Conservation (phyloP, 2,329 filamentous ascomycete species). For the Fusarium buharicum region DNA sequence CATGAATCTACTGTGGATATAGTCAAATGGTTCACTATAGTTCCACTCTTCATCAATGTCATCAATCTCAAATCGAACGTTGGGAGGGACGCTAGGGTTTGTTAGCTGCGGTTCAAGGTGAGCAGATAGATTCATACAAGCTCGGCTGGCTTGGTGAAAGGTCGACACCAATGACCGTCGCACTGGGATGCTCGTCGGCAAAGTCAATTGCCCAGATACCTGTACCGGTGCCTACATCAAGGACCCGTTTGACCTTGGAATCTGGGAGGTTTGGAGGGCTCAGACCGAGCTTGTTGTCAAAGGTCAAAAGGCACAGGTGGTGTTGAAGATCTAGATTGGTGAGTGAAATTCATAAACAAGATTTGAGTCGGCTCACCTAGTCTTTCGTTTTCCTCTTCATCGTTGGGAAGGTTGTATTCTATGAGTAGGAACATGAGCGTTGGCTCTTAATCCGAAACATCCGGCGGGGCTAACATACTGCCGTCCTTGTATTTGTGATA, state of each 20-base stretch:
- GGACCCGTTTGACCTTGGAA: constrained; percentile 8
- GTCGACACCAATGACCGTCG: constrained; percentile 21
- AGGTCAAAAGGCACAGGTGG: constrained; percentile 15
- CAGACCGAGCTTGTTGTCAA: constrained; percentile 20
- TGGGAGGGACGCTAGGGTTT: constrained; percentile 4
- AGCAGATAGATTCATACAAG: not conserved
- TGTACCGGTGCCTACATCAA: constrained; percentile 21
- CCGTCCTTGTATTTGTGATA: constrained; percentile 21
- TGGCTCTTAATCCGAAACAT: accelerated
- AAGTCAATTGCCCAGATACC: constrained; percentile 26
- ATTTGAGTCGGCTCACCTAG: not conserved
- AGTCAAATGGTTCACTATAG: constrained; percentile 15
- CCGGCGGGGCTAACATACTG: not conserved
- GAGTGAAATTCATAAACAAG: accelerated
- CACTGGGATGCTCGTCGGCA: constrained; percentile 14
- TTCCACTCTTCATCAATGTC: constrained; percentile 28
- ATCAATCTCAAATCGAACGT: constrained; percentile 19
- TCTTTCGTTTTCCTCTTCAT: constrained; percentile 16
- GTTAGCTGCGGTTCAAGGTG: not conserved
- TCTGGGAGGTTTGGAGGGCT: constrained; percentile 4
- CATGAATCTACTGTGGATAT: constrained; percentile 27
- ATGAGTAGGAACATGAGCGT: not conserved
- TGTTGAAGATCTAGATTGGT: constrained; percentile 15
- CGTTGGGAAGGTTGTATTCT: constrained; percentile 27
- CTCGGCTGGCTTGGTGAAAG: constrained; percentile 14